These are phyloP conservation scores for Saturnispora silvae DNA, from an alignment of 805 yeast genomes.

Conservation along the genomic window DNA sequence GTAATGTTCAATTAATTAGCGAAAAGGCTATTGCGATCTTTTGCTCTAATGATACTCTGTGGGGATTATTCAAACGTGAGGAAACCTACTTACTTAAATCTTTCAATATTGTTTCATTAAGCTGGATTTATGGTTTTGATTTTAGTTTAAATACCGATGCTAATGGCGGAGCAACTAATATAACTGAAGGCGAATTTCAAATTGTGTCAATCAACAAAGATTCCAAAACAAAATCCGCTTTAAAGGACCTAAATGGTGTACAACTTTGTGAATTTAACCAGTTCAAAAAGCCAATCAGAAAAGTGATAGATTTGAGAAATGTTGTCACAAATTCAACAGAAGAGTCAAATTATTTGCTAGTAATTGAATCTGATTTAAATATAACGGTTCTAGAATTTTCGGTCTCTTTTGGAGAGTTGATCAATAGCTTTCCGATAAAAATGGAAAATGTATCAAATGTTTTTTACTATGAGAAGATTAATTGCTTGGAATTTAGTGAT, in stretches of 20 bases:
- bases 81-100: background rate
- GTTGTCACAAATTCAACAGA: constrained; percentile 7
- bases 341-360: constrained; percentile 6
- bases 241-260: background rate
- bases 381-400: constrained; percentile 8
- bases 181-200: constrained; percentile 5
- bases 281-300: background rate
- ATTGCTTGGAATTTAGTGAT: constrained; percentile 9
- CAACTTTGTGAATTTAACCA: constrained; percentile 8
- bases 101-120: background rate
- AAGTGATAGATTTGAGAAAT: constrained; percentile 9
- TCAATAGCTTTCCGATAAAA: constrained; percentile 3
- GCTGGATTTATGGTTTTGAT: background rate
- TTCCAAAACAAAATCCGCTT: background rate
- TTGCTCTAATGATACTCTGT: constrained; percentile 3
- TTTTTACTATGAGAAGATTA: constrained; percentile 9
- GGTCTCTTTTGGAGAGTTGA: background rate
- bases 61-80: constrained; percentile 2
- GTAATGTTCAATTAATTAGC: constrained; percentile 9
- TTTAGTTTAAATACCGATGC: background rate
- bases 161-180: background rate
- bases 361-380: constrained; percentile 9
- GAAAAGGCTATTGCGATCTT: constrained; percentile 7
- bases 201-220: background rate
- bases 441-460: background rate